phyloP scores from a whole-genome alignment of 202 grass and related monocot species.

The Bolboschoenoplectus hybrid region DNA sequence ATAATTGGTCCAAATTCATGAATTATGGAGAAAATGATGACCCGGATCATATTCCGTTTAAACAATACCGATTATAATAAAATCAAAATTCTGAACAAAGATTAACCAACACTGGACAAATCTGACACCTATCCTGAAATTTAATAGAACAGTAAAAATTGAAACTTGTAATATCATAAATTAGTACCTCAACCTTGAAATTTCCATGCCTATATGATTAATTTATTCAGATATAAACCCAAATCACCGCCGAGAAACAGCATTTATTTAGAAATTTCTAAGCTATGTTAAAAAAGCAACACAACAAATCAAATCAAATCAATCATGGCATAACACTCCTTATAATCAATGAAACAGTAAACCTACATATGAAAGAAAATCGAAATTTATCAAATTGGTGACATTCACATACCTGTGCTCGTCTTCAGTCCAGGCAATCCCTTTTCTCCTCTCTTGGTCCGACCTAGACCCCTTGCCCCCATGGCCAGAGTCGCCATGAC shows the following conservation, averaged over 20 bases:
- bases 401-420: conserved; percentile 83
- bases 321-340: conserved; percentile 29
- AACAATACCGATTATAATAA: not conserved
- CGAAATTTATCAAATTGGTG: not conserved
- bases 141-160: not conserved
- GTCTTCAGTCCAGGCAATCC: conserved; percentile 97
- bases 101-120: not conserved
- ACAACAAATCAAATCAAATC: not conserved
- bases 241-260: not conserved
- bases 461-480: conserved; percentile 62
- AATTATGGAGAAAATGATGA: not conserved
- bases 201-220: conserved; percentile 2
- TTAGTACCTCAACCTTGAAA: not conserved
- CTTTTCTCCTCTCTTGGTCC: conserved; percentile 89
- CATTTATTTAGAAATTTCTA: not conserved
- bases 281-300: not conserved
- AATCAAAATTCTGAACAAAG: not conserved
- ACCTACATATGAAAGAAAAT: not conserved
- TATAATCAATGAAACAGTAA: conserved; percentile 39
- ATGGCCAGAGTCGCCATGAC: conserved; percentile 41
- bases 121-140: not conserved
- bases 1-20: not conserved
- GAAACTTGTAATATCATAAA: not conserved
- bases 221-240: conserved; percentile 4
- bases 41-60: not conserved